Percentiles rank a stretch among this genome's conserved stretches.
Evolutionary conservation across 2,329 filamentous ascomycete genomes (phyloP).

Genomic region (Penicillium digitatum): DNA sequence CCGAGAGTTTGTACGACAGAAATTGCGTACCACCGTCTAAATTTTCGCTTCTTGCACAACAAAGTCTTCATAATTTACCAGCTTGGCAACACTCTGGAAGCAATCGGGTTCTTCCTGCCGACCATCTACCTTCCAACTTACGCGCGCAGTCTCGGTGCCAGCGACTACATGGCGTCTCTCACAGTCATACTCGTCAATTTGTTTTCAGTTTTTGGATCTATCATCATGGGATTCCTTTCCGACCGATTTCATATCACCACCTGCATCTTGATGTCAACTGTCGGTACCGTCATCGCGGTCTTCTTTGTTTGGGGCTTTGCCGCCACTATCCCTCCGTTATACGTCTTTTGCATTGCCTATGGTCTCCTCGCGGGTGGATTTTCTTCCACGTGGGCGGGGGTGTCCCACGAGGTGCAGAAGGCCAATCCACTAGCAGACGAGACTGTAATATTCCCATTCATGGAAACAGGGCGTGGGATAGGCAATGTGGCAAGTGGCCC

Average conservation of each 20-base stretch:
- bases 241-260: slow-evolving; percentile 22
- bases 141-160: slow-evolving; percentile 22
- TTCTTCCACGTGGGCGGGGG: slow-evolving; percentile 22
- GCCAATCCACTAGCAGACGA: slow-evolving; percentile 16
- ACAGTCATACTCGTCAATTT: slow-evolving; percentile 32
- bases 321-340: slow-evolving; percentile 11
- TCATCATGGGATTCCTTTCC: slow-evolving; percentile 34
- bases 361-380: slow-evolving; percentile 20
- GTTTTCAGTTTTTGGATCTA: slow-evolving; percentile 30
- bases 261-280: slow-evolving; percentile 19
- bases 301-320: slow-evolving; percentile 24
- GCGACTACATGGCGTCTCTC: slow-evolving; percentile 19
- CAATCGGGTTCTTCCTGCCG: slow-evolving; percentile 37
- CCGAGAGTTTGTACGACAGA: slow-evolving; percentile 25
- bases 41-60: slow-evolving; percentile 32
- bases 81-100: slow-evolving; percentile 33
- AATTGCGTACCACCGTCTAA: slow-evolving; percentile 23
- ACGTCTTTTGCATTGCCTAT: slow-evolving; percentile 19
- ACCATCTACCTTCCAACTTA: slow-evolving; percentile 35
- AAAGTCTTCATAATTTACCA: slow-evolving; percentile 36
- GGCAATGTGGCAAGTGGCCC: slow-evolving; percentile 22
- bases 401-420: slow-evolving; percentile 17
- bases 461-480: slow-evolving; percentile 21
- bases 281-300: slow-evolving; percentile 18
- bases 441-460: slow-evolving; percentile 23